A percentile compares a stretch with the other conserved stretches of the same genome.
Conservation (phyloP, 768 basidiomycete species). For the Tephrocybe sp. region DNA sequence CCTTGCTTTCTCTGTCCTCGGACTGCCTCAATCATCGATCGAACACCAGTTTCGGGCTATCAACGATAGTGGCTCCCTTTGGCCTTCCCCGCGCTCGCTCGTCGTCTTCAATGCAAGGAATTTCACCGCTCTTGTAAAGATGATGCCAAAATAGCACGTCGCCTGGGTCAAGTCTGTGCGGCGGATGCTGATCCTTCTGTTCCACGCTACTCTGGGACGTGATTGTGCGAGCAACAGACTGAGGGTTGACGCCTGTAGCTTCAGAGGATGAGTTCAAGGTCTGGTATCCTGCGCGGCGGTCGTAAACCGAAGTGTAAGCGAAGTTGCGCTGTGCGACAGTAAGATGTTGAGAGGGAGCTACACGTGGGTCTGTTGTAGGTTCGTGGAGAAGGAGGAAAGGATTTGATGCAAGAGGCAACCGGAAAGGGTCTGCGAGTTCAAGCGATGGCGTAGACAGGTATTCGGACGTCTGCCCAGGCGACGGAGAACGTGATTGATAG, state of each 20-base stretch:
- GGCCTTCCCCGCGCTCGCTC: conserved; percentile 44
- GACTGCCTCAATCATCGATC: conserved; percentile 28
- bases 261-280: conserved; percentile 18
- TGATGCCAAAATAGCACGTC: conserved; percentile 79
- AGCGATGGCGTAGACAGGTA: conserved; percentile 39
- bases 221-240: conserved; percentile 17
- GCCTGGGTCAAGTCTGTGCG: conserved; percentile 50
- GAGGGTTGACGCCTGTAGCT: conserved; percentile 15
- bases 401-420: conserved; percentile 27
- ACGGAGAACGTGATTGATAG: conserved; percentile 24
- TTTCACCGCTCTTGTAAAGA: conserved; percentile 68
- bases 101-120: conserved; percentile 67
- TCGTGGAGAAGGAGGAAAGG: conserved; percentile 24
- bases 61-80: conserved; percentile 14
- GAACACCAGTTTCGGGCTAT: conserved; percentile 24
- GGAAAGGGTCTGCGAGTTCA: conserved; percentile 34
- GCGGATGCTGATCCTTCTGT: conserved; percentile 37
- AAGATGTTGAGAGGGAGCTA: conserved; percentile 8
- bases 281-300: conserved; percentile 13
- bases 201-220: conserved; percentile 32
- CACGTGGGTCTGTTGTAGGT: conserved; percentile 14
- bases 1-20: conserved; percentile 5
- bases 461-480: conserved; percentile 29
- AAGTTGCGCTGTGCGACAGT: conserved; percentile 11
- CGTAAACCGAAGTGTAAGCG: conserved; percentile 15